These are phyloP conservation scores for Quillaja saponaria DNA, from an alignment of 306 rosid species.

Conservation along the genomic window DNA sequence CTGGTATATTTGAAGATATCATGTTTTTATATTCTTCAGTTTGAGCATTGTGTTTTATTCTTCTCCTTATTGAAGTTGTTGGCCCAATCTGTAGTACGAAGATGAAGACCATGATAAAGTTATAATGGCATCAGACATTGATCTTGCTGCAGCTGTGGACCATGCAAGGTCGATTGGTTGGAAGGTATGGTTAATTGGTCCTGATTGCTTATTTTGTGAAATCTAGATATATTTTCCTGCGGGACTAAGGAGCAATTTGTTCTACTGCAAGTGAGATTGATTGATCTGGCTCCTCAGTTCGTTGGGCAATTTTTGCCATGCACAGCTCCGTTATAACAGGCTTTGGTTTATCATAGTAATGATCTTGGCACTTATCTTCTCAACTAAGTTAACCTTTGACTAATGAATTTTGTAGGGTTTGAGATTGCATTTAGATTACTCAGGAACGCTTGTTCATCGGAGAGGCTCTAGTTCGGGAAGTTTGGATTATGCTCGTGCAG, in stretches of 20 bases:
- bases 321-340: not conserved
- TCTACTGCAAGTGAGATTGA: slow-evolving; percentile 11
- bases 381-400: slow-evolving; percentile 22
- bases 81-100: slow-evolving; percentile 64
- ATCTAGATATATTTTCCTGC: slow-evolving; percentile 14
- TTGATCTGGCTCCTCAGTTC: not conserved
- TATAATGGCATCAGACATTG: slow-evolving; percentile 81
- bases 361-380: not conserved
- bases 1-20: slow-evolving; percentile 53
- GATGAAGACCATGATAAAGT: slow-evolving; percentile 91
- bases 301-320: not conserved
- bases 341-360: not conserved
- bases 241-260: not conserved
- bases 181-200: slow-evolving; percentile 57
- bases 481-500: slow-evolving; percentile 47
- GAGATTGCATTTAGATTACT: slow-evolving; percentile 84
- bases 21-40: slow-evolving; percentile 7
- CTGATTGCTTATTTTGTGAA: not conserved
- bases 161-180: slow-evolving; percentile 85
- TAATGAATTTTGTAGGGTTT: slow-evolving; percentile 60
- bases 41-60: slow-evolving; percentile 4
- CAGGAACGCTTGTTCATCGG: slow-evolving; percentile 43
- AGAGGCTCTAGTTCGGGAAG: slow-evolving; percentile 32
- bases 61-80: slow-evolving; percentile 23
- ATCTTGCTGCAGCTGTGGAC: slow-evolving; percentile 86